These are phyloP conservation scores for Fistulinella cinereoalba DNA, from an alignment of 1,284 basidiomycete genomes.

Conservation along the genomic window DNA sequence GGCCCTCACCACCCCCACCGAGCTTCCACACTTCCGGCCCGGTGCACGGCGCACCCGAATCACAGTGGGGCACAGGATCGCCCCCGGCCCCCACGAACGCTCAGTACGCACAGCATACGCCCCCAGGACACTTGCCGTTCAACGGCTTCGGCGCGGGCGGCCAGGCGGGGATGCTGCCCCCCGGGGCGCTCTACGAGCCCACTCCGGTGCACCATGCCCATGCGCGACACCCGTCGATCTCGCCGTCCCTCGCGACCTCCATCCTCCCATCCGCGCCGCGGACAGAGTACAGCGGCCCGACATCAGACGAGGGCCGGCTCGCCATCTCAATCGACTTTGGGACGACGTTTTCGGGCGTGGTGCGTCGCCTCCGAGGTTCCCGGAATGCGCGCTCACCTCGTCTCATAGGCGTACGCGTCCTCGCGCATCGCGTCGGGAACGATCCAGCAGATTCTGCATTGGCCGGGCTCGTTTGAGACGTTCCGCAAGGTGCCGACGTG, in stretches of 20 bases:
- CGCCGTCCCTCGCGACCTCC: conserved; percentile 18
- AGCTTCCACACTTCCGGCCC: conserved; percentile 24
- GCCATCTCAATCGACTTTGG: conserved; percentile 80
- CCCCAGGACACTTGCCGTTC: background rate
- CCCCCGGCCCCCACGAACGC: conserved; percentile 32
- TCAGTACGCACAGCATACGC: background rate
- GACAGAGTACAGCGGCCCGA: background rate
- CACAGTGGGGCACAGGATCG: conserved; percentile 34
- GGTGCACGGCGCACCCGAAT: conserved; percentile 9
- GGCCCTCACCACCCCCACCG: conserved; percentile 30
- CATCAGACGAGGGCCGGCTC: conserved; percentile 59
- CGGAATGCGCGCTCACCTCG: background rate
- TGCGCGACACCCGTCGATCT: conserved; percentile 23
- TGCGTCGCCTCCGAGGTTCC: conserved; percentile 38
- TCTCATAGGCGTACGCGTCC: conserved; percentile 70
- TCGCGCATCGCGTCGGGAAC: conserved; percentile 74
- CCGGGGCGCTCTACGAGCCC: conserved; percentile 35
- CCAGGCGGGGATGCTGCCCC: background rate
- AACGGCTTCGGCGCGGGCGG: no score
- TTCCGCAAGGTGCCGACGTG: conserved; percentile 82
- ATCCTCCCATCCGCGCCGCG: background rate
- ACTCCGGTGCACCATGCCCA: conserved; percentile 37
- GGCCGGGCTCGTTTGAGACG: conserved; percentile 77
- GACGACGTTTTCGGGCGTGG: conserved; percentile 81
- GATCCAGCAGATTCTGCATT: conserved; percentile 74